These are phyloP conservation scores for Porogramme epimiltina DNA, from an alignment of 1,284 basidiomycete species.

Conservation along the genomic window DNA sequence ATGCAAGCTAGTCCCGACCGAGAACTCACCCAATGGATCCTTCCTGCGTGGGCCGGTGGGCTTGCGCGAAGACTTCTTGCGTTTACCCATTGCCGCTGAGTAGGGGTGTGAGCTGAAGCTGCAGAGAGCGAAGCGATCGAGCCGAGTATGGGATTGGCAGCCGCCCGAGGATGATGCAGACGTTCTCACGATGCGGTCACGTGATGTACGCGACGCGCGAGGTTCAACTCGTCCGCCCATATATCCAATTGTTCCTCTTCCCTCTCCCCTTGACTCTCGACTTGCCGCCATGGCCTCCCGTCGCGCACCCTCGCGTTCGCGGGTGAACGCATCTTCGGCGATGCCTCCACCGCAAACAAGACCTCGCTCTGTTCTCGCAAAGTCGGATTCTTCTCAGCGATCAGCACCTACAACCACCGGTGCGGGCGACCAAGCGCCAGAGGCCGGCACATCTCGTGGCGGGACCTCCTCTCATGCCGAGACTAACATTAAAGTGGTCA, in stretches of 20 bases:
- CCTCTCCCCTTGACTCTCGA: slow-evolving; percentile 4
- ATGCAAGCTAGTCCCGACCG: no score
- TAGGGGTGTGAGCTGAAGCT: no score
- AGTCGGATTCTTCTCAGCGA: slow-evolving; percentile 33
- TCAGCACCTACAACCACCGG: slow-evolving; percentile 24
- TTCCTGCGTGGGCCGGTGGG: slow-evolving; percentile 56
- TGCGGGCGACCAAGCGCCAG: slow-evolving; percentile 24
- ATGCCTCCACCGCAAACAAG: slow-evolving; percentile 37
- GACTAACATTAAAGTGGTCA: slow-evolving; percentile 89
- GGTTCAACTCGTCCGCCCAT: slow-evolving; percentile 11
- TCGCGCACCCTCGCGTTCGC: slow-evolving; percentile 44
- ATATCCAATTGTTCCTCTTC: slow-evolving; percentile 6
- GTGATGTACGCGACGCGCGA: slow-evolving; percentile 29
- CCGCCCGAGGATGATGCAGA: no score
- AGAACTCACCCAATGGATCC: slow-evolving; percentile 66
- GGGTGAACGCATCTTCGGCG: slow-evolving; percentile 26
- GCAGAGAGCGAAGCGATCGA: no score
- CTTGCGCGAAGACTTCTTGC: slow-evolving; percentile 85
- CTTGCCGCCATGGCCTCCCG: slow-evolving; percentile 49
- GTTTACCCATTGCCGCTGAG: slow-evolving; percentile 66
- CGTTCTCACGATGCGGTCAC: slow-evolving; percentile 27
- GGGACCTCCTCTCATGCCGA: slow-evolving; percentile 45
- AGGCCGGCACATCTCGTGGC: slow-evolving; percentile 21
- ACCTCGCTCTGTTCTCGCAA: slow-evolving; percentile 34
- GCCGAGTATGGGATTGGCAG: background rate